Base-by-base conservation (phyloP, 768 basidiomycete genomes). In the Boletus sensibilis region DNA sequence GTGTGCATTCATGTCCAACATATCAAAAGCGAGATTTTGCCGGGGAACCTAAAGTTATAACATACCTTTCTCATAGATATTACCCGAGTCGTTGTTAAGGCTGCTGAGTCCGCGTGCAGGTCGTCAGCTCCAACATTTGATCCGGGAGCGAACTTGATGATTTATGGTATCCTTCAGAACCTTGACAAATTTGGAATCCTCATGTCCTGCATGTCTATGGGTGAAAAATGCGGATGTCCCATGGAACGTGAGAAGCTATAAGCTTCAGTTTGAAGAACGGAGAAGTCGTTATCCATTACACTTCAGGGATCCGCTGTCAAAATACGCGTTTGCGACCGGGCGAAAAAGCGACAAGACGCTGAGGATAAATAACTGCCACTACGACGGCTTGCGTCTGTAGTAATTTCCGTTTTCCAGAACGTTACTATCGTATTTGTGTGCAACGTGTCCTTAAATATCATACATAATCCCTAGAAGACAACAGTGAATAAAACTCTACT, bases 21-120 rank as follows among this genome's bases (percentile, higher is more conserved):
- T 29, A 43, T 13, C 5, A 33, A 45, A 4, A 33, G 47, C 42
- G 40, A 53, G 40, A 21, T 52, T 61, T 48, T 35, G 13, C 37
- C 42, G 31, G 38, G 23, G 5, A 29, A n/a, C 39, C 39, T 41
- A 52, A 47, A 39, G 49, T 55, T 53, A 23, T 35, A 42, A 35
- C 53, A 10, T 20, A 47, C 52, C 43, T 50, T 53, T 47, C 50
- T 21, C 57, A 58, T 49, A 44, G 38, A 37, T 43, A 49, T 50
- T 46, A n/a, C n/a, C n/a, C n/a, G n/a, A n/a, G n/a, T n/a, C n/a
- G n/a, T 43, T 18, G 14, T 50, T n/a, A 35, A 29, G 27, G 34
- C 13, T 23, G 18, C 35, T 25, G 13, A 21, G n/a, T n/a, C 31
- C 38, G 39, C 27, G 21, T 25, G 27, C 43, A 39, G 38, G 33